A percentile compares a stretch with the other conserved stretches of the same genome.
These are phyloP conservation scores for Phylloporus sp. DNA, from an alignment of 768 basidiomycete species.

Conservation along the genomic window DNA sequence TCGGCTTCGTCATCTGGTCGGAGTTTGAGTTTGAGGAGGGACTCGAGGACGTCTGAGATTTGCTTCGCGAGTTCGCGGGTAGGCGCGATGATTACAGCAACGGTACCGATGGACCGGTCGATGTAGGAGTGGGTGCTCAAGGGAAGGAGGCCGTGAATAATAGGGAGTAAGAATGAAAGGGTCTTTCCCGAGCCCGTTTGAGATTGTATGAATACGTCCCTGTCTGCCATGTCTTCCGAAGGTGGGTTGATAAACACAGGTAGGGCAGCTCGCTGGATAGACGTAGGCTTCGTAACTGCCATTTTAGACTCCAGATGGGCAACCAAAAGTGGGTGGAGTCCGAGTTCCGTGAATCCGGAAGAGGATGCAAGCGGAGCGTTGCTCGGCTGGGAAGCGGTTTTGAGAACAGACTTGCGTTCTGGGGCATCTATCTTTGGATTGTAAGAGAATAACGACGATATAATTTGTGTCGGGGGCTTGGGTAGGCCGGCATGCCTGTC, in stretches of 20 bases:
- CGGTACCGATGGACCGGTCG: slow-evolving; percentile 89
- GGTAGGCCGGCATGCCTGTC: slow-evolving; percentile 19
- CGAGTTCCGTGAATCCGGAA: slow-evolving; percentile 76
- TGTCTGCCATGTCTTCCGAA: slow-evolving; percentile 35
- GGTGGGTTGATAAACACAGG: slow-evolving; percentile 51
- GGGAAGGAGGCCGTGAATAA: slow-evolving; percentile 90
- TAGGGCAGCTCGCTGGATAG: slow-evolving; percentile 75
- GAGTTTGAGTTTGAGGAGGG: slow-evolving; percentile 70
- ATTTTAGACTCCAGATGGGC: slow-evolving; percentile 77
- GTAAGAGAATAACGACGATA: slow-evolving; percentile 86
- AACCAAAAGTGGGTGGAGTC: slow-evolving; percentile 75
- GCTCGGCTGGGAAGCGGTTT: slow-evolving; percentile 48
- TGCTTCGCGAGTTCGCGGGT: slow-evolving; percentile 96
- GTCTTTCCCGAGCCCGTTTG: slow-evolving; percentile 99
- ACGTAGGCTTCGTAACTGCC: slow-evolving; percentile 79
- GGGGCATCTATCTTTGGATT: slow-evolving; percentile 65
- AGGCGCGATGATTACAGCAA: slow-evolving; percentile 91
- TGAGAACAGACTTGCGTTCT: slow-evolving; percentile 19
- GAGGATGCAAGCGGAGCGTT: slow-evolving; percentile 78
- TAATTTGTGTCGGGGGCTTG: slow-evolving; percentile 51
- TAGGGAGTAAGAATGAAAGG: slow-evolving; percentile 86
- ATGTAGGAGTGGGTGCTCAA: slow-evolving; percentile 88
- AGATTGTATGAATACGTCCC: slow-evolving; percentile 91
- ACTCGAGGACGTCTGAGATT: slow-evolving; percentile 91
- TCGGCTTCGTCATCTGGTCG: slow-evolving; percentile 52